phyloP scores from a whole-genome alignment of 176 grass and related monocot genomes.

The Elymus sibiricus region DNA sequence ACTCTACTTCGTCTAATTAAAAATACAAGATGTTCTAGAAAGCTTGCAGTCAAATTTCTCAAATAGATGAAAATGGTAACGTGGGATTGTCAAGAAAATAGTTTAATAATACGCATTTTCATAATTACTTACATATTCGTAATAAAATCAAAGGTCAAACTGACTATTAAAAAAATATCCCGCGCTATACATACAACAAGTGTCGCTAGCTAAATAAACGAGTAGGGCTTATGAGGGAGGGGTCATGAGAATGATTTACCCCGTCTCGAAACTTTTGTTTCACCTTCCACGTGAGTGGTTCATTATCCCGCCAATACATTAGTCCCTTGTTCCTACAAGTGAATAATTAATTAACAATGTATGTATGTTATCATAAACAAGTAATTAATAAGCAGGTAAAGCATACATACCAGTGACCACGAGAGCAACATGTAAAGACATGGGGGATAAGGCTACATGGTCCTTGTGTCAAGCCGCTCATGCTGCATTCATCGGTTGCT shows the following conservation, averaged over 20 bases:
- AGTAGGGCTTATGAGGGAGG: not conserved
- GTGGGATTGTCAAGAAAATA: not conserved
- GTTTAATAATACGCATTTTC: not conserved
- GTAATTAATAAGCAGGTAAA: not conserved
- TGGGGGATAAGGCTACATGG: not conserved
- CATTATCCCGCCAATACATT: not conserved
- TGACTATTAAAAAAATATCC: not conserved
- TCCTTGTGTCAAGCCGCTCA: not conserved
- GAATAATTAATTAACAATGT: not conserved
- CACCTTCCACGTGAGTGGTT: not conserved
- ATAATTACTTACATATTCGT: not conserved
- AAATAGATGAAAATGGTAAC: not conserved
- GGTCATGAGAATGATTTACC: not conserved
- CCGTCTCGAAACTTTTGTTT: not conserved
- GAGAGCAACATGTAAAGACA: not conserved
- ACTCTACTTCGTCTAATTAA: not conserved
- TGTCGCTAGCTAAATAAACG: not conserved
- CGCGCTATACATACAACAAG: not conserved
- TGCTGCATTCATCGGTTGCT: slow-evolving; percentile 7
- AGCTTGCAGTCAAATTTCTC: not conserved
- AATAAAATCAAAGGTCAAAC: not conserved
- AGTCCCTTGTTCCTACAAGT: not conserved
- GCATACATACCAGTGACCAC: not conserved
- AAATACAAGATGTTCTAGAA: not conserved
- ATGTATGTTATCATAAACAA: too few relatives aligned